Conservation (phyloP, 2,329 filamentous ascomycete species). For the Colletotrichum horii region DNA sequence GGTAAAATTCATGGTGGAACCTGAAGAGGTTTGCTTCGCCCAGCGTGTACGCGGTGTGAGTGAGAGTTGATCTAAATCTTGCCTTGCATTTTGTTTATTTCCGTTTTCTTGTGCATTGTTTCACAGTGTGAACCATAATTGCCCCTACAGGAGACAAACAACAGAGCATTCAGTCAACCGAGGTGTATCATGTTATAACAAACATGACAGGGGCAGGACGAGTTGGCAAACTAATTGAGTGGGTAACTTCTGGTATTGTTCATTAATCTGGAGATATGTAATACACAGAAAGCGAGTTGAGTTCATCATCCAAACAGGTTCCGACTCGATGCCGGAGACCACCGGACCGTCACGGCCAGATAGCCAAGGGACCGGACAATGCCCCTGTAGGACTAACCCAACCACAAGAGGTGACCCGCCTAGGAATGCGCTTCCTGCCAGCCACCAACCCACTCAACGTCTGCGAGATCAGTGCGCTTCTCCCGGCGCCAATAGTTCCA, state of each 20-base stretch:
- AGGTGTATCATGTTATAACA: too few species aligned
- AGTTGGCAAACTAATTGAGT: slow-evolving; percentile 44
- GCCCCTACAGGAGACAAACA: too few species aligned
- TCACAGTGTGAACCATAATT: too few species aligned
- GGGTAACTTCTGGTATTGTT: slow-evolving; percentile 72
- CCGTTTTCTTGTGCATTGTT: too few species aligned
- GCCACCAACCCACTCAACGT: slow-evolving; percentile 94
- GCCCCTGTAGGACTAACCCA: slow-evolving; percentile 42
- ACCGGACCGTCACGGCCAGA: neutral
- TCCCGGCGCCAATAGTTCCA: slow-evolving; percentile 67
- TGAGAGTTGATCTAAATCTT: too few species aligned
- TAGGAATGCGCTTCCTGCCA: slow-evolving; percentile 68
- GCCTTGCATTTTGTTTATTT: too few species aligned
- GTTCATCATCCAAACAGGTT: slow-evolving; percentile 36
- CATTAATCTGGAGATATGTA: slow-evolving; percentile 52
- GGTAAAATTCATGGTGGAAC: neutral
- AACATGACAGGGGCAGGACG: too few species aligned
- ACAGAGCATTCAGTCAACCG: too few species aligned
- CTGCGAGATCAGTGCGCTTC: slow-evolving; percentile 70
- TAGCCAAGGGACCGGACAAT: neutral
- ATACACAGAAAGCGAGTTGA: slow-evolving; percentile 72
- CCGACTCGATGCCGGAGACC: neutral
- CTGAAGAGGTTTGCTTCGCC: neutral
- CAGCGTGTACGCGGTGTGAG: too few species aligned
- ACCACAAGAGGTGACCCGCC: slow-evolving; percentile 64